A percentile compares a stretch with the other conserved stretches of the same genome.
These are phyloP conservation scores for Bryoglossum gracile DNA, from an alignment of 495 filamentous ascomycete genomes.

Conservation along the genomic window DNA sequence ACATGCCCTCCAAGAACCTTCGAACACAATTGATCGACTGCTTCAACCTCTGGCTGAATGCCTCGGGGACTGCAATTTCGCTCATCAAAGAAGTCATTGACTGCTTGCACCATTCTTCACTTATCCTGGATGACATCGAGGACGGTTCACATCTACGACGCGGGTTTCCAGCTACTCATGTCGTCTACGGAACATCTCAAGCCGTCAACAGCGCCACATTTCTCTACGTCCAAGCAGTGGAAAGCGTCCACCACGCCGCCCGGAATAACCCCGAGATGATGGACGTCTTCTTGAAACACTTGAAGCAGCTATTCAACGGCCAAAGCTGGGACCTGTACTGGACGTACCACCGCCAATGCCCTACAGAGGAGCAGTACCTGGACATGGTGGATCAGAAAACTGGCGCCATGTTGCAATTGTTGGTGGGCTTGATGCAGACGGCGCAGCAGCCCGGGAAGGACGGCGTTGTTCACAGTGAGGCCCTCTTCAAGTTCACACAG, in stretches of 20 bases:
- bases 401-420: conserved; percentile 31
- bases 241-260: not conserved
- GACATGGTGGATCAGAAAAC: conserved; percentile 35
- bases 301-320: conserved; percentile 26
- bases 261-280: not conserved
- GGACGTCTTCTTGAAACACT: conserved; percentile 1
- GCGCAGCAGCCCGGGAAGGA: not conserved
- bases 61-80: not conserved
- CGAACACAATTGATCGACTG: not conserved
- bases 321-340: conserved; percentile 34
- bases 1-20: not conserved
- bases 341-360: conserved; percentile 27
- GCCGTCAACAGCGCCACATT: conserved; percentile 49
- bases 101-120: not conserved
- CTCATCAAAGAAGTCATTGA: not conserved
- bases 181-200: conserved; percentile 31
- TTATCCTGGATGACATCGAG: conserved; percentile 34
- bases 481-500: conserved; percentile 18
- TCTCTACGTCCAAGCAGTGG: conserved; percentile 22
- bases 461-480: not conserved
- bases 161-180: conserved; percentile 31
- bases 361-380: conserved; percentile 29
- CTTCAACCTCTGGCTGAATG: not conserved
- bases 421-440: conserved; percentile 24
- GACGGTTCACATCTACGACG: conserved; percentile 33